These are phyloP conservation scores for Eucommia ulmoides DNA, from an alignment of 257 asterid species.

Conservation along the genomic window DNA sequence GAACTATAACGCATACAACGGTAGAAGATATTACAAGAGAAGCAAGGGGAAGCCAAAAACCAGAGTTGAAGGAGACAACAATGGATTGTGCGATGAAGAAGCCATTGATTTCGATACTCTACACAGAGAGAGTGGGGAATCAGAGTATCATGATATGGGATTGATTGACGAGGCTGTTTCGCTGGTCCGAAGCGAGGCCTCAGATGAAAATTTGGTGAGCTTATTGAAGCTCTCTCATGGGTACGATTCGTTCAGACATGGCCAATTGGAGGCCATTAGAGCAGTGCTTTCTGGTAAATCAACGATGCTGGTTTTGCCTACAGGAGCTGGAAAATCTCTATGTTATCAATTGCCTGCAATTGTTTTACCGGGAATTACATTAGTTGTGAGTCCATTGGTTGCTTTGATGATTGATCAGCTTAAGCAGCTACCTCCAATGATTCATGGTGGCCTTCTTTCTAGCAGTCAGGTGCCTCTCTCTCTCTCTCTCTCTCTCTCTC, in stretches of 20 bases:
- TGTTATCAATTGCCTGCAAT: slow-evolving; percentile 88
- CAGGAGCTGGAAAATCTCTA: slow-evolving; percentile 88
- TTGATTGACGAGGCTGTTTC: slow-evolving; percentile 53
- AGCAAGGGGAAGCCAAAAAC: slow-evolving; percentile 24
- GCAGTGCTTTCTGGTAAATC: slow-evolving; percentile 72
- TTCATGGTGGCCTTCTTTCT: slow-evolving; percentile 69
- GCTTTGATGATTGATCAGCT: slow-evolving; percentile 98
- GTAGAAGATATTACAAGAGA: slow-evolving; percentile 26
- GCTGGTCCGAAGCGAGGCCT: slow-evolving; percentile 56
- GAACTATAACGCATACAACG: slow-evolving; percentile 30
- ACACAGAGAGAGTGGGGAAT: slow-evolving; percentile 21
- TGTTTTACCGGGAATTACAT: slow-evolving; percentile 63
- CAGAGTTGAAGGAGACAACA: slow-evolving; percentile 28
- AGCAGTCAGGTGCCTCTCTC: slow-evolving; percentile 70
- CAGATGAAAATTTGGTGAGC: slow-evolving; percentile 57
- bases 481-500: slow-evolving; percentile 7
- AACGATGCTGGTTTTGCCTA: slow-evolving; percentile 82
- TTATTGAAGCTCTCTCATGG: slow-evolving; percentile 73
- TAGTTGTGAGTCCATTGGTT: slow-evolving; percentile 86
- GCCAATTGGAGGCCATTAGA: slow-evolving; percentile 82
- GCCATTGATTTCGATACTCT: slow-evolving; percentile 42
- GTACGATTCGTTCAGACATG: slow-evolving; percentile 68
- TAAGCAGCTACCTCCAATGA: slow-evolving; percentile 63
- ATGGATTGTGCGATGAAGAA: slow-evolving; percentile 40
- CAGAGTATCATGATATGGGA: slow-evolving; percentile 15